Evolutionary conservation across 371 early-diverging fungal genomes (phyloP).

Genomic region (Batkoa obscura): DNA sequence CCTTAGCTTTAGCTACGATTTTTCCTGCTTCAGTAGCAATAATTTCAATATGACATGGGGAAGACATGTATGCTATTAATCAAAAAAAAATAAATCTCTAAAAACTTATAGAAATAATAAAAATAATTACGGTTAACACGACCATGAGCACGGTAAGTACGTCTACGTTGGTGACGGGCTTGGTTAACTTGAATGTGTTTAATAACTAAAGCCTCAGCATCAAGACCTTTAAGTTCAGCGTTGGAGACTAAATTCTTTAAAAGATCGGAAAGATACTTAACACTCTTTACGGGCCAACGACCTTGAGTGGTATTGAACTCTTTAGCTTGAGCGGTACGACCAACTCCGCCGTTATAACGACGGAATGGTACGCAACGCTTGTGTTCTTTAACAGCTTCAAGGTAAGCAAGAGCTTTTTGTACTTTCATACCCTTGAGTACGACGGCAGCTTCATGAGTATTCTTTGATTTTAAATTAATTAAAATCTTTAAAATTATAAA

Average conservation of each 20-base stretch:
- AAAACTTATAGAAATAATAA: neutral
- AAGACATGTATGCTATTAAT: constrained; percentile 64
- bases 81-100: neutral
- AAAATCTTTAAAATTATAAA: no score
- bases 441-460: constrained; percentile 95
- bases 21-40: constrained; percentile 70
- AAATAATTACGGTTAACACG: constrained; percentile 56
- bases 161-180: constrained; percentile 95
- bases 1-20: constrained; percentile 37
- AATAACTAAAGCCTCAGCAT: constrained; percentile 68
- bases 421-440: constrained; percentile 91
- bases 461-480: constrained; percentile 15
- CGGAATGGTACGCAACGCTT: constrained; percentile 98
- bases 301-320: constrained; percentile 84
- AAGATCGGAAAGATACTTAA: constrained; percentile 79
- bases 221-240: constrained; percentile 91
- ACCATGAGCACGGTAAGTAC: constrained; percentile 99
- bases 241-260: constrained; percentile 95
- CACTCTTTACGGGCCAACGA: constrained; percentile 98
- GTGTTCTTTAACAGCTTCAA: constrained; percentile 89
- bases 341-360: constrained; percentile 93
- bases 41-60: constrained; percentile 96
- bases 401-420: constrained; percentile 84
- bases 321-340: constrained; percentile 96
- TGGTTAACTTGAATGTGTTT: constrained; percentile 96